These are phyloP conservation scores for Diaporthe citrichinensis DNA, from an alignment of 2,329 filamentous ascomycete genomes.

Conservation along the genomic window DNA sequence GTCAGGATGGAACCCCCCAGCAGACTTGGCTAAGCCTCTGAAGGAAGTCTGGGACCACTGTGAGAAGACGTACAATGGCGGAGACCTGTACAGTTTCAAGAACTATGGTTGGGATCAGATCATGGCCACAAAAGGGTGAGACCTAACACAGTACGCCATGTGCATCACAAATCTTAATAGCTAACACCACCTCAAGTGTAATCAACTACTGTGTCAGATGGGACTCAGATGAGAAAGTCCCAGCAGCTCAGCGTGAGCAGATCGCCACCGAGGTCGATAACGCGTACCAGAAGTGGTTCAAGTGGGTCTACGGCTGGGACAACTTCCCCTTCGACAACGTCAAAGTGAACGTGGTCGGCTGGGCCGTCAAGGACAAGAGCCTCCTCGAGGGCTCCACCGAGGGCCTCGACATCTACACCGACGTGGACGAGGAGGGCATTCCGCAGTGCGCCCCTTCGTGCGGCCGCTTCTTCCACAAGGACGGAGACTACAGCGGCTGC, in stretches of 20 bases:
- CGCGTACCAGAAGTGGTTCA: slow-evolving; percentile 11
- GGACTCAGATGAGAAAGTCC: slow-evolving; percentile 56
- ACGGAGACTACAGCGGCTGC: slow-evolving; percentile 58
- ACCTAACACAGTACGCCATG: background rate
- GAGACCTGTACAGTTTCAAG: slow-evolving; percentile 9
- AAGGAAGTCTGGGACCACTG: slow-evolving; percentile 24
- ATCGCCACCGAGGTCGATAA: slow-evolving; percentile 49
- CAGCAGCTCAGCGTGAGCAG: slow-evolving; percentile 54
- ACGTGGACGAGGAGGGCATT: slow-evolving; percentile 55
- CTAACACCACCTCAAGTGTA: background rate
- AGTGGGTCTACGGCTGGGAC: slow-evolving; percentile 22
- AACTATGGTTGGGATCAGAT: slow-evolving; percentile 19
- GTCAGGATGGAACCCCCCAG: slow-evolving; percentile 13
- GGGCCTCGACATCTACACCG: slow-evolving; percentile 58
- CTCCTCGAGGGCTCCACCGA: slow-evolving; percentile 11
- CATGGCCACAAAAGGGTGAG: slow-evolving; percentile 22
- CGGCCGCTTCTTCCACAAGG: slow-evolving; percentile 61
- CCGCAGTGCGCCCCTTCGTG: slow-evolving; percentile 59
- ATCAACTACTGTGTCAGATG: slow-evolving; percentile 60
- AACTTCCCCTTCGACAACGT: slow-evolving; percentile 5
- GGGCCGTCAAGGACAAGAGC: slow-evolving; percentile 19
- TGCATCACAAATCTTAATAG: background rate
- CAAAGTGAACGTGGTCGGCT: slow-evolving; percentile 7
- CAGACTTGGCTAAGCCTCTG: slow-evolving; percentile 13
- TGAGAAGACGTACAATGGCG: slow-evolving; percentile 1